A percentile compares a stretch with the other conserved stretches of the same genome.
Conservation (phyloP, 2,329 filamentous ascomycete species). For the Alternaria sp. region DNA sequence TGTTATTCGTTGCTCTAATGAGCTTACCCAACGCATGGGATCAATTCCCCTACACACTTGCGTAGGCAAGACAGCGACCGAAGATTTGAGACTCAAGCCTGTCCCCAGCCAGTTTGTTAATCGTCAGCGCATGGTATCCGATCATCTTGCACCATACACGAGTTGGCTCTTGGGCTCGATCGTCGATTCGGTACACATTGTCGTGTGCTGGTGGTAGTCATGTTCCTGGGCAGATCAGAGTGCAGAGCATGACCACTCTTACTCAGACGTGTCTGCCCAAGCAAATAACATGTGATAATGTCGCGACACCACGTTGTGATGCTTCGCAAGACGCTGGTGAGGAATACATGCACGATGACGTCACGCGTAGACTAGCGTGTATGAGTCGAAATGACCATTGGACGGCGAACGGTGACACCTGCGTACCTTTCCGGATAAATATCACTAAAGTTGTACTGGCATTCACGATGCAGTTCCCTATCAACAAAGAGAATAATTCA, state of each 20-base stretch:
- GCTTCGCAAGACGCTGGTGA: background rate
- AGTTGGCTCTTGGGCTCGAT: background rate
- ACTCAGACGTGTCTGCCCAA: background rate
- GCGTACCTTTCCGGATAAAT: background rate
- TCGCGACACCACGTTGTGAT: background rate
- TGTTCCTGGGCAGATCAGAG: background rate
- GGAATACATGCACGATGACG: background rate
- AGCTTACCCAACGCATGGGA: background rate
- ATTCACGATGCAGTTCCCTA: background rate
- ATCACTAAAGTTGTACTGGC: background rate
- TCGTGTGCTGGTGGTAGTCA: background rate
- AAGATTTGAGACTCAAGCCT: background rate
- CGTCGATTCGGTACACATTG: background rate
- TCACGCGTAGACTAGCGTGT: background rate
- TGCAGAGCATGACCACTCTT: background rate
- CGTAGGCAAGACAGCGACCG: background rate
- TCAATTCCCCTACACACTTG: background rate
- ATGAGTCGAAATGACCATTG: slow-evolving; percentile 3
- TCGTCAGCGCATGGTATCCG: background rate
- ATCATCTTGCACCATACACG: background rate
- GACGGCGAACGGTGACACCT: background rate
- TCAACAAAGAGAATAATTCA: background rate
- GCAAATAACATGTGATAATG: background rate
- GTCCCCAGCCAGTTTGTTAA: background rate
- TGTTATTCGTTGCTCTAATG: background rate